Evolutionary conservation across 805 yeast genomes (phyloP).

Genomic region (Saccharomycopsis babjevae): DNA sequence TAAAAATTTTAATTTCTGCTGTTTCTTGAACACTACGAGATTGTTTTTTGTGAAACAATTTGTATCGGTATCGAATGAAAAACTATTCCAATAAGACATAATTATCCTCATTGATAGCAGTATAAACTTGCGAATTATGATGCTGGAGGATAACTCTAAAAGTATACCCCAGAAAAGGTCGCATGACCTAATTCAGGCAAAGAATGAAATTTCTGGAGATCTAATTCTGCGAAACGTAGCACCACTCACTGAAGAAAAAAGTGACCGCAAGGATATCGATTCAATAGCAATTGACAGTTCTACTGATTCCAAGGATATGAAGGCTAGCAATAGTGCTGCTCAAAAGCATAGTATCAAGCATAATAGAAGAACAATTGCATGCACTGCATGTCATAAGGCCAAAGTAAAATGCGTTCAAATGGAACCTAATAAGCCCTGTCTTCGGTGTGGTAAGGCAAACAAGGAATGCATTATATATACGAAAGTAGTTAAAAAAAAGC

Average conservation of each 20-base stretch:
- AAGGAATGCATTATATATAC: conserved; percentile 59
- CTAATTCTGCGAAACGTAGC: neutral
- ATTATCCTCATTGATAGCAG: neutral
- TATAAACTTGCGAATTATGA: neutral
- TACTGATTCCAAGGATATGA: neutral
- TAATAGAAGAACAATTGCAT: conserved; percentile 39
- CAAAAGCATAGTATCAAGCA: conserved; percentile 20
- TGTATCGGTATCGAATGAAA: no score
- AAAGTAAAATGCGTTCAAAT: conserved; percentile 81
- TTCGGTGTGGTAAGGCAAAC: conserved; percentile 57
- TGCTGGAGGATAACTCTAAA: neutral
- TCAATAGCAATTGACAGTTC: neutral
- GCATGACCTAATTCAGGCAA: neutral
- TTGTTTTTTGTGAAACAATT: no score
- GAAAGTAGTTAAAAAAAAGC: conserved; percentile 28
- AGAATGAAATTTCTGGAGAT: neutral
- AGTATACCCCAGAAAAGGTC: neutral
- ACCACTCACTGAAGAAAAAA: neutral
- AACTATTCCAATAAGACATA: neutral
- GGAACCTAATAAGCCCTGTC: conserved; percentile 48
- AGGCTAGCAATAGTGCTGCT: neutral
- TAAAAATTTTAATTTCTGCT: no score
- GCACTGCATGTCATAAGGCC: conserved; percentile 67
- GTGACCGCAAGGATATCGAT: no score
- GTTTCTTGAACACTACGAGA: no score